Evolutionary conservation across 163 green algal genomes (phyloP).

Genomic region (Botryococcus braunii): DNA sequence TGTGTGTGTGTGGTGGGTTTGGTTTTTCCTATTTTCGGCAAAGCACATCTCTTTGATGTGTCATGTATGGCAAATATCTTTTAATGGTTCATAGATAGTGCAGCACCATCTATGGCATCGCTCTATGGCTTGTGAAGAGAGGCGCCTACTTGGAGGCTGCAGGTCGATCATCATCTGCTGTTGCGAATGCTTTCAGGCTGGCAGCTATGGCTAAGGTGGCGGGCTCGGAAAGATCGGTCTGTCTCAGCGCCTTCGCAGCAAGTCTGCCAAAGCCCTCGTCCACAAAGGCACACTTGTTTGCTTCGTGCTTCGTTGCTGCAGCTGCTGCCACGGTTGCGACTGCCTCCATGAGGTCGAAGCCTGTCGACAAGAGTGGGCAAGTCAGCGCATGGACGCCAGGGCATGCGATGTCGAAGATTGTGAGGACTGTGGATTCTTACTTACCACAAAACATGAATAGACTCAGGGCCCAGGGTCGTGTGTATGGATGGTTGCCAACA

Average conservation of each 20-base stretch:
- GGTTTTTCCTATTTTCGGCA: background rate
- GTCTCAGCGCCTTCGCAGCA: background rate
- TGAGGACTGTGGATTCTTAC: background rate
- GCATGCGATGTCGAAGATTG: too few species aligned
- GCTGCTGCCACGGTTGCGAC: constrained; percentile 14
- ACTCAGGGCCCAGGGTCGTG: background rate
- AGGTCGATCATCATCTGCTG: constrained; percentile 65
- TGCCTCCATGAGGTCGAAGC: background rate
- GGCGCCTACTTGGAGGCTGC: constrained; percentile 33
- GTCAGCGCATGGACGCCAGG: too few species aligned
- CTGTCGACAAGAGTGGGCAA: too few species aligned
- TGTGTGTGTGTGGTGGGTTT: too few species aligned
- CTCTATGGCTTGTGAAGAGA: background rate
- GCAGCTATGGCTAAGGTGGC: constrained; percentile 30
- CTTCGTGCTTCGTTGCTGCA: constrained; percentile 26
- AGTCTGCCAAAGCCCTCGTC: constrained; percentile 18
- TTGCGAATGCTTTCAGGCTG: constrained; percentile 50
- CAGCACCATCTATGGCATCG: background rate
- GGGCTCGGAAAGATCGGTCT: background rate
- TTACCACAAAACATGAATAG: background rate
- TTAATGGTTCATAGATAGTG: background rate
- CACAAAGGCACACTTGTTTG: constrained; percentile 33
- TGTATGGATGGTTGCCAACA: background rate
- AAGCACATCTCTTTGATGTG: too few species aligned
- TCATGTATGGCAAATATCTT: background rate